phyloP scores from a whole-genome alignment of 352 stramenopile genomes.

The Phytopythium chamaehyphon region DNA sequence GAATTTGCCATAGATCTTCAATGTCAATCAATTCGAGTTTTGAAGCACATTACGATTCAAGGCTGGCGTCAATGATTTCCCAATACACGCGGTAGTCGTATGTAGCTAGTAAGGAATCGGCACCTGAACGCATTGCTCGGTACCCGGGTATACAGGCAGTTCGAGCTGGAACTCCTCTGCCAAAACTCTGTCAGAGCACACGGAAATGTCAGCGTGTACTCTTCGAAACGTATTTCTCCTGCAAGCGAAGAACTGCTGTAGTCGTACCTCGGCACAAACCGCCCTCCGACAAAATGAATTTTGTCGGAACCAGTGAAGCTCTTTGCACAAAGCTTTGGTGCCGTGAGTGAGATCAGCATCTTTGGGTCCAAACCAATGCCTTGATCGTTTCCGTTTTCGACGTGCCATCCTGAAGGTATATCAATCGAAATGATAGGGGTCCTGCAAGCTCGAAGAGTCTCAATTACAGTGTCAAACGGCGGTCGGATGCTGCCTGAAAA shows the following conservation, averaged over 20 bases:
- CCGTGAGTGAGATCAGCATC: slow-evolving; percentile 96
- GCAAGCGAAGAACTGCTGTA: neutral
- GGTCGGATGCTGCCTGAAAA: slow-evolving; percentile 87
- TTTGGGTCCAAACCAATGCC: slow-evolving; percentile 84
- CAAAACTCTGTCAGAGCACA: slow-evolving; percentile 26
- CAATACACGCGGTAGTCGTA: too few relatives aligned
- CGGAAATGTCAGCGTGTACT: neutral
- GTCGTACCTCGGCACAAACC: slow-evolving; percentile 90
- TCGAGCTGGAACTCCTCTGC: slow-evolving; percentile 62
- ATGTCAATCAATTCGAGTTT: too few relatives aligned
- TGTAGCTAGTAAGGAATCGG: slow-evolving; percentile 18
- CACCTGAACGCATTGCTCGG: slow-evolving; percentile 64
- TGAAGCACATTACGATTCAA: too few relatives aligned
- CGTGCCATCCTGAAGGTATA: slow-evolving; percentile 97
- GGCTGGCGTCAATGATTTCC: too few relatives aligned
- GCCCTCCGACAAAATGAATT: slow-evolving; percentile 95
- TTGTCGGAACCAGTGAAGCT: slow-evolving; percentile 77
- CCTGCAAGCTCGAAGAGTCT: slow-evolving; percentile 44
- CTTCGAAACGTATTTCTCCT: neutral
- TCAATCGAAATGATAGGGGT: slow-evolving; percentile 95
- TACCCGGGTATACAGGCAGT: slow-evolving; percentile 48
- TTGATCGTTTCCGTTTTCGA: slow-evolving; percentile 85
- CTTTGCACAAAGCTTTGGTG: slow-evolving; percentile 93
- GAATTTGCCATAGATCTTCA: too few relatives aligned
- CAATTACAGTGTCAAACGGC: slow-evolving; percentile 90